Evolutionary conservation across 441 rosid genomes (phyloP), one percentile per base, ranked within the genome.

Genomic region (Raphanus hybrid): DNA sequence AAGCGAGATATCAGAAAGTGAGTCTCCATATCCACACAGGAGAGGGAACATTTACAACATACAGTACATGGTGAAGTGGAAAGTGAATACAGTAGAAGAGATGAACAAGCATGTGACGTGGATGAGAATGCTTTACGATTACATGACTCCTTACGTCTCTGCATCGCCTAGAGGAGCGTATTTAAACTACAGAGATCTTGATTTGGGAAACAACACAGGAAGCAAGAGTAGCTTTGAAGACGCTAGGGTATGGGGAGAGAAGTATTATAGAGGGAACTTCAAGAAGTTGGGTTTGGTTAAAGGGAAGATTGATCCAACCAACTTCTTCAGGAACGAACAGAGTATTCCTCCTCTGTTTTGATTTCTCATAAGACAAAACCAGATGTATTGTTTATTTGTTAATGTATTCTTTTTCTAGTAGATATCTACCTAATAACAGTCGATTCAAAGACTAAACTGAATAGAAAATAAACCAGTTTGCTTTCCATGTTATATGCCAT

Each of bases 141-240:
- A 71, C 83, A 85, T 85, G 91, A 75, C 37, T 8, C 81, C 86
- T 0, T 84, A 73, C 54, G 89, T 87, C 68, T 80, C 87, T 3
- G 41, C 57, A 27, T 78, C 84, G 10, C 91, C 93, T 0, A 77
- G 91, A 80, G 84, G 84, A 58, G 90, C 93, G n/a, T 87, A 87
- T 67, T 15, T 86, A 63, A 89, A 87, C 55, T 89, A 87, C 78
- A 79, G 86, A 69, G 93, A 89, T 85, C 87, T 85, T 20, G 89
- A 85, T 65, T 48, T 87, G 35, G 57, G 54, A 11, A 34, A 54
- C 5, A 85, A 65, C 79, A 82, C 10, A 8, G 35, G 64, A 0
- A 70, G 3, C 45, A 73, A 70, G 34, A 70, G 83, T 1, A 87
- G 75, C 58, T 84, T 74, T 66, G 12, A 59, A 45, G 78, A 85